A percentile compares a stretch with the other conserved stretches of the same genome.
Evolutionary conservation across 2,329 filamentous ascomycete genomes (phyloP).

Genomic region (Trichoderma atroviride): DNA sequence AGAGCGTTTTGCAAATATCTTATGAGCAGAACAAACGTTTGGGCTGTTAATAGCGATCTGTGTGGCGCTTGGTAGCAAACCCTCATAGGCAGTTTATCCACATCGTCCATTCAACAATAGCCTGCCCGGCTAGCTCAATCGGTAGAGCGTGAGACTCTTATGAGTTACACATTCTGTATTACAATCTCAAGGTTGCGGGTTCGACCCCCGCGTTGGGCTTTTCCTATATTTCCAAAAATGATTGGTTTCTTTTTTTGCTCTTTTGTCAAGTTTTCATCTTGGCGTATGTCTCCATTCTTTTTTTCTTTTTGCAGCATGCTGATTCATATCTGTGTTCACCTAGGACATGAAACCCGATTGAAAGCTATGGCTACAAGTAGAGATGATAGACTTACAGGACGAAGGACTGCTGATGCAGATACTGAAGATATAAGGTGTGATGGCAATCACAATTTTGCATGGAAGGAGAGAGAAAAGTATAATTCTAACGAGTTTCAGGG

Average conservation of each 20-base stretch:
- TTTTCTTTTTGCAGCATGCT: neutral
- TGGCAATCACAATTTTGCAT: neutral
- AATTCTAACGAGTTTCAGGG: too few relatives aligned
- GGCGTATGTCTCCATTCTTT: neutral
- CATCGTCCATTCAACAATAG: neutral
- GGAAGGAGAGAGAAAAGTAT: neutral
- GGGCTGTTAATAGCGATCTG: too few relatives aligned
- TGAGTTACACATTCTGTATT: slow-evolving; percentile 26
- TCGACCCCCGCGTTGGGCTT: slow-evolving; percentile 51
- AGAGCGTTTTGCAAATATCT: too few relatives aligned
- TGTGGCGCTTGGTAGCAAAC: neutral
- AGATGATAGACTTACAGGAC: neutral
- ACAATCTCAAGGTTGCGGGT: slow-evolving; percentile 59
- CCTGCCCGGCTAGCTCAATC: slow-evolving; percentile 44
- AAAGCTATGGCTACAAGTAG: neutral
- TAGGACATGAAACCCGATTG: neutral
- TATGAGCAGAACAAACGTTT: too few relatives aligned
- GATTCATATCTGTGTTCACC: neutral
- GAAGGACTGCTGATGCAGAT: neutral
- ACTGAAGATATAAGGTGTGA: neutral
- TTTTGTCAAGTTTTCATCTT: neutral
- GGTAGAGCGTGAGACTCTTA: slow-evolving; percentile 73
- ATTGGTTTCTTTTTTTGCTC: neutral
- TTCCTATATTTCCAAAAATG: slow-evolving; percentile 39
- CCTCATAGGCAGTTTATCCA: neutral